Percentiles rank a stretch among this genome's conserved stretches.
Evolutionary conservation across 352 stramenopile species (phyloP).

Genomic region (Phytophthora podocarpi): DNA sequence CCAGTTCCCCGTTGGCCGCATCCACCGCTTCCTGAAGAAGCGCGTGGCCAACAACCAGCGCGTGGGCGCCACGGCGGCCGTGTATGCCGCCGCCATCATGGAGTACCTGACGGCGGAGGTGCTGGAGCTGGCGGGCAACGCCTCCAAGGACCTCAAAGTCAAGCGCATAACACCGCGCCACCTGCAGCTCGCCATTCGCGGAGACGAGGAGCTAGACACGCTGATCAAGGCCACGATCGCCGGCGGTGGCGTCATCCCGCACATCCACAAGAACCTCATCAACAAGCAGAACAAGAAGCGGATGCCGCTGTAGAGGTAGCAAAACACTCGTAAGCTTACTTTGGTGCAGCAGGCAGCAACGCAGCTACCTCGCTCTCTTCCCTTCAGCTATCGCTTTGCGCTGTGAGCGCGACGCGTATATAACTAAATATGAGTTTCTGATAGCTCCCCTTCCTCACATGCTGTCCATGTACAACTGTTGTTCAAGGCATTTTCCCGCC

Average conservation of each 20-base stretch:
- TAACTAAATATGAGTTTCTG: slow-evolving; percentile 44
- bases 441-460: neutral
- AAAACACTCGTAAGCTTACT: neutral
- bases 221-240: slow-evolving; percentile 99
- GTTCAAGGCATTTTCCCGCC: slow-evolving; percentile 24
- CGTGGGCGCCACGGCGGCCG: slow-evolving; percentile 98
- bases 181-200: slow-evolving; percentile 99
- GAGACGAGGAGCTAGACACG: slow-evolving; percentile 99
- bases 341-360: neutral
- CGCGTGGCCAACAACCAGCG: slow-evolving; percentile 98
- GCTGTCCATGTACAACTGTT: neutral
- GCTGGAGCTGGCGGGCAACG: slow-evolving; percentile 98
- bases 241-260: slow-evolving; percentile 99
- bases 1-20: slow-evolving; percentile 99
- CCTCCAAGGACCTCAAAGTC: slow-evolving; percentile 97
- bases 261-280: slow-evolving; percentile 99
- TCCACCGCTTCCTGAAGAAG: slow-evolving; percentile 99
- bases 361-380: slow-evolving; percentile 2
- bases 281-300: slow-evolving; percentile 97
- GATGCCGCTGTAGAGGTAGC: slow-evolving; percentile 55
- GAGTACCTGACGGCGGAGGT: slow-evolving; percentile 99
- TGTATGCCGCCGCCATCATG: slow-evolving; percentile 99
- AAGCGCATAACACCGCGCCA: slow-evolving; percentile 99
- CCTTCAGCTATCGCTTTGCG: slow-evolving; percentile 10
- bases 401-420: slow-evolving; percentile 25